Conservation (phyloP, 1,139 yeast genomes). For the Geotrichum klebahnii region DNA sequence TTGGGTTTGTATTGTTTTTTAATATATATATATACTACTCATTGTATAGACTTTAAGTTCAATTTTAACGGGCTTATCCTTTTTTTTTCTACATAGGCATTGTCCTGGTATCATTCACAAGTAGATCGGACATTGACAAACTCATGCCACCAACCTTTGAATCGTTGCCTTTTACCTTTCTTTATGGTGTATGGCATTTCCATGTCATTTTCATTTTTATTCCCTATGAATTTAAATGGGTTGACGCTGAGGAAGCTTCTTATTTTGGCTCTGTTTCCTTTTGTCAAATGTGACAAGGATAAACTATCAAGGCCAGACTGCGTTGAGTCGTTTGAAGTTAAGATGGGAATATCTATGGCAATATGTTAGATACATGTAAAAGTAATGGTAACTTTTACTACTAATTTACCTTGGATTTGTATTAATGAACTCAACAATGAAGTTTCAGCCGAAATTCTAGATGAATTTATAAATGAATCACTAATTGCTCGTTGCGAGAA, state of each 20-base stretch:
- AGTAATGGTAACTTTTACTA: neutral
- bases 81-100: too few relatives aligned
- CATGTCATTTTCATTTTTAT: too few relatives aligned
- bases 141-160: constrained; percentile 1
- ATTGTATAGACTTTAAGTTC: too few relatives aligned
- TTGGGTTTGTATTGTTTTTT: neutral
- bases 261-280: too few relatives aligned
- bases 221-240: too few relatives aligned
- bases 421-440: constrained; percentile 1
- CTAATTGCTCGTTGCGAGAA: too few relatives aligned
- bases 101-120: too few relatives aligned
- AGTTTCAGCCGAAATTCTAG: neutral
- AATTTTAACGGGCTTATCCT: too few relatives aligned
- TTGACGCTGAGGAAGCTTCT: too few relatives aligned
- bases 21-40: neutral
- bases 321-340: neutral
- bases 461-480: neutral
- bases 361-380: neutral
- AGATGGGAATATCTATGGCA: neutral
- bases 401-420: neutral
- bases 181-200: neutral
- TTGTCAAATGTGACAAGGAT: too few relatives aligned
- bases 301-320: too few relatives aligned
- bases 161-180: neutral
- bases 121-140: neutral